Base-by-base conservation (phyloP, 2,329 filamentous ascomycete species). In the Lachnellula hyalina region DNA sequence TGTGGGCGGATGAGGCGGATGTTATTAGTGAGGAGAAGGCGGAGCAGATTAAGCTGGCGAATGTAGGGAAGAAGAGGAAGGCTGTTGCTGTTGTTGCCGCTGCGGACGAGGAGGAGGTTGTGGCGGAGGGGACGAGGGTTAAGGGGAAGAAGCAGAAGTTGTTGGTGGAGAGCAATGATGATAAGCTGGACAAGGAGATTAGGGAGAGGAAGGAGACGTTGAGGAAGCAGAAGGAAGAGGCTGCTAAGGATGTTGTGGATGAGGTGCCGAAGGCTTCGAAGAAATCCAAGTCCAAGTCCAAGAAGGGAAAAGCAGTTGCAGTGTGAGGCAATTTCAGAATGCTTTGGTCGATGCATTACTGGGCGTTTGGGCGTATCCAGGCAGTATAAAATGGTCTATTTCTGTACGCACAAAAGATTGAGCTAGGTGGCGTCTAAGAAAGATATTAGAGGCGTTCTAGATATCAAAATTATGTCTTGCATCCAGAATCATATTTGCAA, bases 1-100 rank as follows among this genome's bases (percentile, higher is more conserved):
- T 99, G 61, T 99, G 94, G 91, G 73, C 86, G 15, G 89, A 94
- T 57, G 80, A 84, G 58, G 85, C 90, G 59, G 83, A 87, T 67
- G 83, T 96, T 6, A 75, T 94, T 36, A 75, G 79, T 60, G 76
- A 79, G 38, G 78, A 77, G 63, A 67, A 75, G 63, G 70, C 73
- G 71, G 74, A 62, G 66, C 70, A 54, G 52, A 56, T 59, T 34
- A 49, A 54, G 15, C 38, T 65, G 52, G 52, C 66, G 38, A 84
- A 84, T 67, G 73, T 83, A 36, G 81, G 81, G 65, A 89, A 88
- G 81, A 78, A 78, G 72, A 69, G 73, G 61, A 77, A 75, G 67
- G 51, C 58, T 15, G 54, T 57, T 28, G 66, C 46, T 12, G 38
- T 65, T 4, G 68, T 70, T 56, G 69, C 70, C 3, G 19, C 19